phyloP scores from a whole-genome alignment of 257 asterid species.

The Scutellaria minor region DNA sequence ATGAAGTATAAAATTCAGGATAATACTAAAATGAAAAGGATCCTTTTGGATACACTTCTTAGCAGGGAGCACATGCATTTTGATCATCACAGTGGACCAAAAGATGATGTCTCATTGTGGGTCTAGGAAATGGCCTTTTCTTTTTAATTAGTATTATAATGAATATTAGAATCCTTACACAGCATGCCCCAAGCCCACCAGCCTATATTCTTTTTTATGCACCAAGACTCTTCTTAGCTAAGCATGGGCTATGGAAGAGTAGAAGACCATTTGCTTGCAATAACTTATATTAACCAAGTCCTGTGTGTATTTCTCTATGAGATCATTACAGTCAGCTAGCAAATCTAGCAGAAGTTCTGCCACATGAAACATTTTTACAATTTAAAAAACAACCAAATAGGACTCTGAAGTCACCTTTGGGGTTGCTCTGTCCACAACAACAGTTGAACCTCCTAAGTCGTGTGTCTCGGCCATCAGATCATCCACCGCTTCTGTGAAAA shows the following conservation, averaged over 20 bases:
- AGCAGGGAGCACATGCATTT: neutral
- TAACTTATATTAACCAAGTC: neutral
- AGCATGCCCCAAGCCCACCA: neutral
- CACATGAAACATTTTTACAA: neutral
- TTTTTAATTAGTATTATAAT: neutral
- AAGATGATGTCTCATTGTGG: neutral
- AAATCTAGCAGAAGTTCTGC: constrained; percentile 22
- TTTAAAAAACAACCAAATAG: neutral
- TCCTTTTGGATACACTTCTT: neutral
- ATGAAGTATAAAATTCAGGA: neutral
- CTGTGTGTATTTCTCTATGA: constrained; percentile 5
- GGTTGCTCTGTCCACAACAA: constrained; percentile 98
- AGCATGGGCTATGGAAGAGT: neutral
- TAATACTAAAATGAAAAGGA: neutral
- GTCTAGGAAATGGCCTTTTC: neutral
- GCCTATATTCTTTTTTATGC: neutral
- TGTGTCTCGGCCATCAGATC: constrained; percentile 92
- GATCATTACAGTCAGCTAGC: neutral
- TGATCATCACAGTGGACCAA: neutral
- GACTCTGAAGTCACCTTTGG: constrained; percentile 66
- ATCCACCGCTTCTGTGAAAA: constrained; percentile 88
- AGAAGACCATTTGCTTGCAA: constrained; percentile 15
- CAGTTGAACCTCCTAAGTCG: constrained; percentile 88
- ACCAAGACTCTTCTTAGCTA: neutral
- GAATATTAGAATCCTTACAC: constrained; percentile 2